Evolutionary conservation across 768 basidiomycete species (phyloP).

Genomic region (Tylopilus sp.): DNA sequence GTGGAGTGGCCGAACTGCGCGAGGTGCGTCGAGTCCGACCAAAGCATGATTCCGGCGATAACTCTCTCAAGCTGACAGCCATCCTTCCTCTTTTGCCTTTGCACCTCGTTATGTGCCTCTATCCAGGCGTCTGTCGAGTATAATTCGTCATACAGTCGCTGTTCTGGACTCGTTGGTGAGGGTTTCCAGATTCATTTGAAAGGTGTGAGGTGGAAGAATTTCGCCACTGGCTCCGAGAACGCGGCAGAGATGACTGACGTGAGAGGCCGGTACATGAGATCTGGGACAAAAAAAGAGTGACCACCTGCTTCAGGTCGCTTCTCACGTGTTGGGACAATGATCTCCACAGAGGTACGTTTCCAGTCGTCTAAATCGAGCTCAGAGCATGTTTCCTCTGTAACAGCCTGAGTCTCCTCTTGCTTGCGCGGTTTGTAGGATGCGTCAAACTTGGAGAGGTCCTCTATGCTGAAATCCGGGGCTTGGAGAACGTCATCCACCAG

Average conservation of each 20-base stretch:
- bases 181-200: constrained; percentile 23
- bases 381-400: too few relatives aligned
- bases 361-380: neutral
- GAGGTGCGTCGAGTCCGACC: neutral
- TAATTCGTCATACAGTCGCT: constrained; percentile 22
- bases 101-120: constrained; percentile 18
- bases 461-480: neutral
- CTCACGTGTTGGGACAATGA: too few relatives aligned
- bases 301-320: too few relatives aligned
- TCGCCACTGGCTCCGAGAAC: constrained; percentile 3
- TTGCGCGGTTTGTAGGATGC: neutral
- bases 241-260: neutral
- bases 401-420: too few relatives aligned
- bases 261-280: too few relatives aligned
- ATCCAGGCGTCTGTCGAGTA: constrained; percentile 24
- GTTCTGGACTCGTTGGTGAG: neutral
- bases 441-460: neutral
- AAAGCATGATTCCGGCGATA: neutral
- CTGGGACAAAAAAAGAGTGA: too few relatives aligned
- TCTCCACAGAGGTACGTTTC: too few relatives aligned
- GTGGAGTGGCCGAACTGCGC: neutral
- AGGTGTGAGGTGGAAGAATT: constrained; percentile 23
- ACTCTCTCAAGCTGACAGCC: constrained; percentile 10
- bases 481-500: too few relatives aligned
- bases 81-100: constrained; percentile 10